These are phyloP conservation scores for Xenoacremonium recifei DNA, from an alignment of 2,329 filamentous ascomycete genomes.

Conservation along the genomic window DNA sequence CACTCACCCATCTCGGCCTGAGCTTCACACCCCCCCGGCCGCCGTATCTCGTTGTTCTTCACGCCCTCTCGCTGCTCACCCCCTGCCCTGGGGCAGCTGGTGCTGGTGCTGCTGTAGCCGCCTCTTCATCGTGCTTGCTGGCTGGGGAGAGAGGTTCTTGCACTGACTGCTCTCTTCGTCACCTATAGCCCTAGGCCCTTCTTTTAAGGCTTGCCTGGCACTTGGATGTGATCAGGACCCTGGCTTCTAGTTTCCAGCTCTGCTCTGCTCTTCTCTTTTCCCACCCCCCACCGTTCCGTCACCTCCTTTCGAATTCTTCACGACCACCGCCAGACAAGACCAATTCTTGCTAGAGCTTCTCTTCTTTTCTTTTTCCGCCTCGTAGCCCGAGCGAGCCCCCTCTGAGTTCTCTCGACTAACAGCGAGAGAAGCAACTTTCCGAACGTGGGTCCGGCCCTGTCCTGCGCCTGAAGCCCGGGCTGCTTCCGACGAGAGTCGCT, in stretches of 20 bases:
- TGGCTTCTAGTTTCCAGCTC: too few relatives aligned
- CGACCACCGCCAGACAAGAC: slow-evolving; percentile 18
- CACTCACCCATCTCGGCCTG: slow-evolving; percentile 15
- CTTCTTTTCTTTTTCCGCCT: slow-evolving; percentile 27
- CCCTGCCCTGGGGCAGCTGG: neutral
- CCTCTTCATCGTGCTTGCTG: slow-evolving; percentile 10
- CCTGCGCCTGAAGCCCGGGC: slow-evolving; percentile 26
- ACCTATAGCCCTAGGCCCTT: slow-evolving; percentile 21
- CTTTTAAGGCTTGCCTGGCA: slow-evolving; percentile 17
- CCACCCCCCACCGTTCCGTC: slow-evolving; percentile 21
- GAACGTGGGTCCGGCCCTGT: slow-evolving; percentile 27
- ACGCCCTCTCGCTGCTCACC: slow-evolving; percentile 14
- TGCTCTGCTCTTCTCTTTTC: slow-evolving; percentile 20
- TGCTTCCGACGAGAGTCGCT: slow-evolving; percentile 22
- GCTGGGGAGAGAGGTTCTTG: too few relatives aligned
- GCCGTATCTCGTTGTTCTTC: slow-evolving; percentile 8
- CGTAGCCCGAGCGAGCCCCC: slow-evolving; percentile 18
- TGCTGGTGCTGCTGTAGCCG: slow-evolving; percentile 14
- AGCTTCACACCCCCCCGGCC: slow-evolving; percentile 11
- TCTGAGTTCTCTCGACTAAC: slow-evolving; percentile 16
- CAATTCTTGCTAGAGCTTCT: slow-evolving; percentile 17
- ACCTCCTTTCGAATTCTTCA: slow-evolving; percentile 22
- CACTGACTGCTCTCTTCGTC: slow-evolving; percentile 17
- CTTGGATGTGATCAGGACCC: slow-evolving; percentile 23
- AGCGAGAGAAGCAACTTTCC: slow-evolving; percentile 28